These are phyloP conservation scores for Aristolochia fimbriata DNA, from an alignment of 164 flowering plant species.

Conservation along the genomic window DNA sequence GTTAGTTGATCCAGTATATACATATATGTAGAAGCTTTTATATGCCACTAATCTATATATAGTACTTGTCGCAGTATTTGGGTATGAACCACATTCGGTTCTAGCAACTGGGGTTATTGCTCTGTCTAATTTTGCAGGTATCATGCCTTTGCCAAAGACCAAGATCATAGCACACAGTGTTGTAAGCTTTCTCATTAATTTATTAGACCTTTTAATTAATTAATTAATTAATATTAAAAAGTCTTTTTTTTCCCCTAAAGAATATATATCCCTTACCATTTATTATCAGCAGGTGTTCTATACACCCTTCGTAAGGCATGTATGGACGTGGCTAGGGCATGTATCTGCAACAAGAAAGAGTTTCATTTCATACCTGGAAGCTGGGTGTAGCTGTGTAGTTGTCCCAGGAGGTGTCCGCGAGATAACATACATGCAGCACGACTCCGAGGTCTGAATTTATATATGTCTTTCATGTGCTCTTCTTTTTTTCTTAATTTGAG, in stretches of 20 bases:
- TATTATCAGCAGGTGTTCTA: slow-evolving; percentile 55
- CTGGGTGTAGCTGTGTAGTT: slow-evolving; percentile 81
- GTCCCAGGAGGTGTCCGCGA: slow-evolving; percentile 98
- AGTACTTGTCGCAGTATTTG: slow-evolving; percentile 58
- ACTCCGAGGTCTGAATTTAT: slow-evolving; percentile 50
- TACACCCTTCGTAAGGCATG: slow-evolving; percentile 81
- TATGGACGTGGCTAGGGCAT: slow-evolving; percentile 94
- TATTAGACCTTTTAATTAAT: not conserved
- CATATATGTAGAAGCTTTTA: not conserved
- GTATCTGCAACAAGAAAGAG: slow-evolving; percentile 64
- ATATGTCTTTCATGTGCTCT: not conserved
- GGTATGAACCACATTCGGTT: slow-evolving; percentile 93
- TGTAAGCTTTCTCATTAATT: slow-evolving; percentile 41
- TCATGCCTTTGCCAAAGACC: slow-evolving; percentile 71
- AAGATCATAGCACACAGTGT: slow-evolving; percentile 85
- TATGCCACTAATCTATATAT: not conserved
- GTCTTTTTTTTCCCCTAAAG: not conserved
- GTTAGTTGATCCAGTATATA: not conserved
- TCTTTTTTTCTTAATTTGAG: not conserved
- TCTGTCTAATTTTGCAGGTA: slow-evolving; percentile 65
- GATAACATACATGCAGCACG: slow-evolving; percentile 55
- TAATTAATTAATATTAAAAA: not conserved
- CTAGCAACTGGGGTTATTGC: slow-evolving; percentile 76
- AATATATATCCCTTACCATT: too few relatives aligned
- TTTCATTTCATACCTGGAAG: slow-evolving; percentile 51